phyloP scores from a whole-genome alignment of 345 rosid species.

The Citrus reticulata region DNA sequence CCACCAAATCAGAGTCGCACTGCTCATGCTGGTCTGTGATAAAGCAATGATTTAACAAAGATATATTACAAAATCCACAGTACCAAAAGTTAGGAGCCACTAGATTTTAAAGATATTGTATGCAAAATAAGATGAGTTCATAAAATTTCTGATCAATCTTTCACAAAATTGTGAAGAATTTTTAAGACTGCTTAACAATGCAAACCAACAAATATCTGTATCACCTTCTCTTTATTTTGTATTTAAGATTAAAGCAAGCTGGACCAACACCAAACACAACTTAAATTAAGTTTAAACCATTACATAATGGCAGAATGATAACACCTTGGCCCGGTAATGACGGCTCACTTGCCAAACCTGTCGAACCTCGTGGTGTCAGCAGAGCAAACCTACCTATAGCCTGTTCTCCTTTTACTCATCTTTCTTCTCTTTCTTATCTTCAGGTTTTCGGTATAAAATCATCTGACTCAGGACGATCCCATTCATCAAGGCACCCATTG shows the following conservation, averaged over 20 bases:
- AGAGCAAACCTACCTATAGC: neutral
- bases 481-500: conserved; percentile 55
- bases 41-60: neutral
- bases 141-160: neutral
- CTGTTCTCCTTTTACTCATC: conserved; percentile 21
- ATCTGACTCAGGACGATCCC: conserved; percentile 73
- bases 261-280: neutral
- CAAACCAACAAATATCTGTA: neutral
- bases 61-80: neutral
- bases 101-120: neutral
- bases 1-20: neutral
- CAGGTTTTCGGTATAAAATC: conserved; percentile 46
- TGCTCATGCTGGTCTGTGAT: neutral
- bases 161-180: neutral
- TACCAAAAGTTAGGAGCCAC: neutral
- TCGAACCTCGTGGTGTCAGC: conserved; percentile 5
- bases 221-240: neutral
- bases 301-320: neutral
- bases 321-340: neutral
- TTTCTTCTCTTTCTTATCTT: conserved; percentile 55
- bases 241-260: neutral
- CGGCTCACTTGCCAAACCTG: neutral
- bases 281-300: neutral
- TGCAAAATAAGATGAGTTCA: neutral
- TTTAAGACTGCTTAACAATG: neutral